Percentiles rank a stretch among this genome's conserved stretches.
These are phyloP conservation scores for Paspalum vaginatum DNA, from an alignment of 176 grass and related monocot species.

Conservation along the genomic window DNA sequence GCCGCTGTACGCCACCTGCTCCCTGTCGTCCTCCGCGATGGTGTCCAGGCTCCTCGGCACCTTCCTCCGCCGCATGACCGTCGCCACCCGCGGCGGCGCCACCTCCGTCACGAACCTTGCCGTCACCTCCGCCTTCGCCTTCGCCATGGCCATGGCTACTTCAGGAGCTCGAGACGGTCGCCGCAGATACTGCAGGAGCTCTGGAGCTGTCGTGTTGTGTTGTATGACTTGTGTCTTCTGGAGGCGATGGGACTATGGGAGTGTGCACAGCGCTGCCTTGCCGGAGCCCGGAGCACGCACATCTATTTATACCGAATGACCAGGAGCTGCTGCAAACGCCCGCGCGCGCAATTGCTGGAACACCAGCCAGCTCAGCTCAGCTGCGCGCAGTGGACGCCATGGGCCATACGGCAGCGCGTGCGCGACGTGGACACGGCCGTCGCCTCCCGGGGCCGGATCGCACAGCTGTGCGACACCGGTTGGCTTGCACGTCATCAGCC, in stretches of 20 bases:
- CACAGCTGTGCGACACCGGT: conserved; percentile 31
- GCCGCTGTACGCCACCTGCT: conserved; percentile 4
- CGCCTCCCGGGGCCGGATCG: conserved; percentile 1
- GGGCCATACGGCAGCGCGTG: not conserved
- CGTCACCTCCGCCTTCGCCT: conserved; percentile 31
- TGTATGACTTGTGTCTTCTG: not conserved
- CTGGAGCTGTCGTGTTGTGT: no score
- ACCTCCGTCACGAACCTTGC: conserved; percentile 68
- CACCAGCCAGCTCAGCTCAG: no score
- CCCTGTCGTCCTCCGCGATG: conserved; percentile 64
- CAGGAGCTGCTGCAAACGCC: not conserved
- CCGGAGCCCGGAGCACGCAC: no score
- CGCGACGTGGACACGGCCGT: conserved; percentile 1
- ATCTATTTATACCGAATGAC: not conserved
- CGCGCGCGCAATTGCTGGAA: no score
- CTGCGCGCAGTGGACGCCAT: no score
- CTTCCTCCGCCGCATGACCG: conserved; percentile 55
- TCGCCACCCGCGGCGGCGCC: conserved; percentile 56
- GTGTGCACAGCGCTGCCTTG: no score
- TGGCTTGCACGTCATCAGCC: not conserved
- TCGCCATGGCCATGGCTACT: conserved; percentile 45
- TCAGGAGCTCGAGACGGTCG: not conserved
- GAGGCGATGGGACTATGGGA: not conserved
- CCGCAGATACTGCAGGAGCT: not conserved
- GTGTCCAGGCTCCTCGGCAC: conserved; percentile 54